Evolutionary conservation across 352 stramenopile genomes (phyloP), one percentile per base, ranked within the genome.

Genomic region (Globisporangium perplexum): DNA sequence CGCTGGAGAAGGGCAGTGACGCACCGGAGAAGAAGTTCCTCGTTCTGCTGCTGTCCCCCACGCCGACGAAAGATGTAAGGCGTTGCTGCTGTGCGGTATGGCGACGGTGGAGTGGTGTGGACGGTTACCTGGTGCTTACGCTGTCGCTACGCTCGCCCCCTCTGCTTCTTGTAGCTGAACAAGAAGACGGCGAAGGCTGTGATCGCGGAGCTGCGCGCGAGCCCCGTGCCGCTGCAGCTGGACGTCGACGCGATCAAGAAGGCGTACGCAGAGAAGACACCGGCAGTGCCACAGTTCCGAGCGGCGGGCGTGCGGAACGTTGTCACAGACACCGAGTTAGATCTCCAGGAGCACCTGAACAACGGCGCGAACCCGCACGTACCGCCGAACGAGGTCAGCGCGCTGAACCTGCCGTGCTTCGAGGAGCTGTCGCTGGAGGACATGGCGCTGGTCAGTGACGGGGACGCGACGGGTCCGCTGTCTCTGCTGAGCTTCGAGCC

Each of bases 401-500:
- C 67, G 38, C 49, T 89, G 38, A 82, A 82, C 24, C 50, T 91
- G 49, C 81, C 81, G 22, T 87, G 81, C 52, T 81, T 74, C 48
- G 77, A 90, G 61, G 77, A 76, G 26, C 72, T 88, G 12, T 86
- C 78, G 47, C 63, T 90, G 33, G 78, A 90, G 38, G 79, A 90
- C 26, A 88, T 89, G 77, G 77, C 65, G 17, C 59, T 88, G 28
- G 57, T 82, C n/a, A 63, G 56, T 30, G 65, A 72, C 28, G 65
- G 70, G 18, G 53, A 48, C 0, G 55, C 58, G 5, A 58, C 63
- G 30, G 65, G 74, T 3, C 86, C 77, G 18, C 60, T 95, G 51
- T 94, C 86, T 28, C 60, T 97, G 46, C 60, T 86, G 30, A 91
- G 83, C 61, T 95, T 96, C 51, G 85, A 96, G 55, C 88, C 88